Evolutionary conservation across 2,329 filamentous ascomycete species (phyloP), one percentile per base, ranked within the genome.

Genomic region (Trichoderma sp.): DNA sequence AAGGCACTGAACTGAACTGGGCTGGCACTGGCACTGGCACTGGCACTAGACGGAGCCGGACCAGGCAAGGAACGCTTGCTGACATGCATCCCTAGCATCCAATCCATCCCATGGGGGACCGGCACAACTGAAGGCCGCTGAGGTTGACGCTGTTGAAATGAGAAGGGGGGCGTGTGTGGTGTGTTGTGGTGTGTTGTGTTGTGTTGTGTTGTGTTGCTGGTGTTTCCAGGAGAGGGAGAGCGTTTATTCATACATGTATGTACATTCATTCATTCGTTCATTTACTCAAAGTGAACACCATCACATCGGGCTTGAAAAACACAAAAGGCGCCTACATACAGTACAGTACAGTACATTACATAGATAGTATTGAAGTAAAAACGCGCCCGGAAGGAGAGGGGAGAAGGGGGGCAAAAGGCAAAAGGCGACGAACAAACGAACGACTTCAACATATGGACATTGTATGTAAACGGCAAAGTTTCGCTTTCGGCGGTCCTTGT

Each of bases 1-100:
- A 26, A 67, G 64, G 51, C 36, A 67, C 53, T 36, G 5, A 36
- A 36, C 34, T 36, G 34, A 15, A 36, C 34, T 36, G 34, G 34
- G 34, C 34, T 36, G 34, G 34, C 34, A 36, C 34, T 36, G 34
- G 34, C 34, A 36, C 34, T 36, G 34, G 34, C 34, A 36, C 14
- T 47, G 53, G 65, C 36, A 34, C 67, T 62, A 70, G 43, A 70
- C 57, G 67, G 51, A 47, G 56, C 65, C 56, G 39, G 67, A 68
- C 67, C 64, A 57, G 71, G 65, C 71, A 72, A 72, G 71, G 71
- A 69, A 72, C 64, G 71, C 64, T 72, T 69, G 71, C 71, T 72
- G 66, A 73, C 72, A 74, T 74, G 67, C 68, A 73, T 72, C 64
- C 71, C 71, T 72, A 69, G 71, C 64, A 53, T 36, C 66, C 61